Base-by-base conservation (phyloP, 495 filamentous ascomycete species). In the Hypoxylon crocopeplum region DNA sequence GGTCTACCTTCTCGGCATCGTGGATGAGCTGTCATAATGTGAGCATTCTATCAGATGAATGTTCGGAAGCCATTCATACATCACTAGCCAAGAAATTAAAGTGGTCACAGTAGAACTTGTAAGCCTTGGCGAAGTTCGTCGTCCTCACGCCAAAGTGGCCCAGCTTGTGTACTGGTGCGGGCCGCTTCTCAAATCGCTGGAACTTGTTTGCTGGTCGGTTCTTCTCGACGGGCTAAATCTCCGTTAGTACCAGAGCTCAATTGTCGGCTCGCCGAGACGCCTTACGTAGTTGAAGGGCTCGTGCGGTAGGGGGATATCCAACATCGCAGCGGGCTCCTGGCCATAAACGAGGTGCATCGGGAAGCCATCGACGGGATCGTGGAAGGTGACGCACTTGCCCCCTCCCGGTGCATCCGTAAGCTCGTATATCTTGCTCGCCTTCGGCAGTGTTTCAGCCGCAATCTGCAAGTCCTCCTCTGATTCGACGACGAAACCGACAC, bases 81-180 rank as follows among this genome's bases (percentile, higher is more conserved):
- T 82, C 80, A 50, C 73, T 78, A 0, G 86, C 83, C 36, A 82
- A 75, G 48, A 91, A 73, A 70, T 91, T 92, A 78, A 92, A 91
- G 46, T 78, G 82, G 1, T 62, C 67, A 3, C 80, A 83, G 68
- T 90, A 92, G 70, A 87, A 92, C 4, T 80, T 66, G 50, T 85
- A 69, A 17, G 82, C 71, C 20, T 72, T 72, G 7, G 79, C 74
- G 59, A 87, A 90, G 48, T 86, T 69, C 48, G 79, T 79, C 8
- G 86, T 83, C 64, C 81, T 83, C 34, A 86, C 67, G 7, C 88
- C 89, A 46, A 85, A 91, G 69, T 91, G 88, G 2, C 88, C 89
- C 1, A 91, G 77, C 75, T 91, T 92, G 72, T 91, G 85, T 0
- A 91, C 77, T 0, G 84, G 81, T 1, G 87, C 86, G 1, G 89